Evolutionary conservation across 2,329 filamentous ascomycete species (phyloP).

Genomic region (Pyricularia grisea): DNA sequence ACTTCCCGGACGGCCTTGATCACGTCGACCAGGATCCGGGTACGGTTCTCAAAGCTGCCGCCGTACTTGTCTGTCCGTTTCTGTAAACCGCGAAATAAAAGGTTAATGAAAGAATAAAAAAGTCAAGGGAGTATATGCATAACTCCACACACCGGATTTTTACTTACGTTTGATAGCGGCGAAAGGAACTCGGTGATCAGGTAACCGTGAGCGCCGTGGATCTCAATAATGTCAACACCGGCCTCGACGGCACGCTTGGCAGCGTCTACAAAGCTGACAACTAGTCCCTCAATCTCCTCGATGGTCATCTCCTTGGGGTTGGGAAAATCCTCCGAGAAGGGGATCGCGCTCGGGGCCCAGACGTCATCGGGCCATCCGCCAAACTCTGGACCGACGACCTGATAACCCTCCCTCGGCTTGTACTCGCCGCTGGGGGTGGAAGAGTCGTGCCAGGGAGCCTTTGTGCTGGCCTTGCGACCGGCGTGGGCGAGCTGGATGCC

Average conservation of each 20-base stretch:
- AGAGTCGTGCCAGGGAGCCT: slow-evolving; percentile 54
- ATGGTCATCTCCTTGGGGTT: slow-evolving; percentile 58
- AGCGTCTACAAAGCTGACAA: slow-evolving; percentile 50
- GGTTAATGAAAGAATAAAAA: neutral
- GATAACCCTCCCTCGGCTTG: slow-evolving; percentile 33
- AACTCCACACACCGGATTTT: too few relatives aligned
- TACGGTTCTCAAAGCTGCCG: slow-evolving; percentile 56
- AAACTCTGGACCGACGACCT: slow-evolving; percentile 40
- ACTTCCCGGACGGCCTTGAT: slow-evolving; percentile 38
- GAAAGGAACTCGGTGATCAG: slow-evolving; percentile 57
- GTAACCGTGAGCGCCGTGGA: slow-evolving; percentile 57
- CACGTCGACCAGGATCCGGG: slow-evolving; percentile 48
- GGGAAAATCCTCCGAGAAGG: slow-evolving; percentile 53
- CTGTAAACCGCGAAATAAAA: slow-evolving; percentile 14
- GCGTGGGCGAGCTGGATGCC: slow-evolving; percentile 78
- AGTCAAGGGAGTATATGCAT: too few relatives aligned
- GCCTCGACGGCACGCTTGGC: slow-evolving; percentile 53
- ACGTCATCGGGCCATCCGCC: slow-evolving; percentile 51
- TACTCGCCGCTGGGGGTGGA: neutral
- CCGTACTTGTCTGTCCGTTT: slow-evolving; percentile 56
- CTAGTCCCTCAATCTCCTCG: slow-evolving; percentile 57
- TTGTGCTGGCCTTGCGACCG: slow-evolving; percentile 56
- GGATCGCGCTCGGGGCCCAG: slow-evolving; percentile 37
- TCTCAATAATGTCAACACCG: slow-evolving; percentile 69
- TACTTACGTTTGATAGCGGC: slow-evolving; percentile 41